These are phyloP conservation scores for Chlorella sorokiniana DNA, from an alignment of 139 green algal genomes.

Conservation along the genomic window DNA sequence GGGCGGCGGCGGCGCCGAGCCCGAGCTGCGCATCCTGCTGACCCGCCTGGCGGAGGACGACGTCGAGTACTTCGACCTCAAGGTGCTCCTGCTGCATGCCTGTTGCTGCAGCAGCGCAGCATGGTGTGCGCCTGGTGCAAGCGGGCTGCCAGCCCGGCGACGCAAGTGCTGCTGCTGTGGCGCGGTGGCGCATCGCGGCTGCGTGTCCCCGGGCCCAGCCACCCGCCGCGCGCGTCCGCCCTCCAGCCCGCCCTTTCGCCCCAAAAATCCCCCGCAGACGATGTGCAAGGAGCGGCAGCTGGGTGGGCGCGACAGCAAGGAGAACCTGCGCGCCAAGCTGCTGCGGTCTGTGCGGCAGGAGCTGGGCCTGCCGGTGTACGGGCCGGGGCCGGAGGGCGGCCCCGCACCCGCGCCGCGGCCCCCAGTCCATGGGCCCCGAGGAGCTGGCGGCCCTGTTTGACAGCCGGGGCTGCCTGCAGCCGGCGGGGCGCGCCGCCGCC, in stretches of 20 bases:
- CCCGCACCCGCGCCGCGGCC: slow-evolving; percentile 7
- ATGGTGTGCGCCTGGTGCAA: neutral
- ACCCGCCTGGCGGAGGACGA: slow-evolving; percentile 40
- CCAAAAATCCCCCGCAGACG: neutral
- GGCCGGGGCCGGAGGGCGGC: too few species aligned
- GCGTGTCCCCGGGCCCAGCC: too few species aligned
- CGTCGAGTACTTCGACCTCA: slow-evolving; percentile 50
- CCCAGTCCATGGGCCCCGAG: neutral
- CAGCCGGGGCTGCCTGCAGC: slow-evolving; percentile 1
- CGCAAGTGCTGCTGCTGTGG: neutral
- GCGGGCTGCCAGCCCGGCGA: neutral
- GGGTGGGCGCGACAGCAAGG: slow-evolving; percentile 42
- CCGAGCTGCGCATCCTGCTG: slow-evolving; percentile 28
- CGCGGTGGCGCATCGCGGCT: too few species aligned
- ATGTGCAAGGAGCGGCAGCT: slow-evolving; percentile 34
- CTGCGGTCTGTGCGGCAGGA: slow-evolving; percentile 17
- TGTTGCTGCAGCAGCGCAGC: too few species aligned
- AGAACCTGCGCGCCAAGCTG: slow-evolving; percentile 44
- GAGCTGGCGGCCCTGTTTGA: slow-evolving; percentile 27
- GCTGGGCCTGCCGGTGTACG: slow-evolving; percentile 26
- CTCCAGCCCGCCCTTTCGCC: neutral
- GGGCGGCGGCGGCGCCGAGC: neutral
- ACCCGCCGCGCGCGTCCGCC: too few species aligned
- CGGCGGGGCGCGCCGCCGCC: neutral
- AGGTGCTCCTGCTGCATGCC: slow-evolving; percentile 17